Conservation (phyloP, 495 filamentous ascomycete genomes). For the Penicillium pulvis region DNA sequence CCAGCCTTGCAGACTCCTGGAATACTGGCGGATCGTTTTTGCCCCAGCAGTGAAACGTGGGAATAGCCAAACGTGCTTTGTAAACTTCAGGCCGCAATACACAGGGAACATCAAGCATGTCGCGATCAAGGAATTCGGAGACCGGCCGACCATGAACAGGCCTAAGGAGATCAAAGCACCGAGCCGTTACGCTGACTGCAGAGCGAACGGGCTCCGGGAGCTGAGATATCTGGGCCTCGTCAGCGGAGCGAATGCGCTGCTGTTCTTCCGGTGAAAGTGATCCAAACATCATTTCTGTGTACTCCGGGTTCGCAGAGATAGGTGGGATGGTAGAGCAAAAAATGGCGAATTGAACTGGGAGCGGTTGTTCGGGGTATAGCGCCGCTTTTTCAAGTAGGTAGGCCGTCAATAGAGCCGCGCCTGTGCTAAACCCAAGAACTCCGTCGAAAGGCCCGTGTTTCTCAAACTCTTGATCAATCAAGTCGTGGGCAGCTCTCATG, state of each 20-base stretch:
- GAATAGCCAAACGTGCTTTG: slow-evolving; percentile 18
- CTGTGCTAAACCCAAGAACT: slow-evolving; percentile 24
- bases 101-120: neutral
- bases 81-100: slow-evolving; percentile 5
- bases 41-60: slow-evolving; percentile 22
- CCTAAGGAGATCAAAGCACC: neutral
- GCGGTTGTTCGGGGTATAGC: neutral
- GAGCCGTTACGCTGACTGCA: neutral
- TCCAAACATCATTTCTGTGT: neutral
- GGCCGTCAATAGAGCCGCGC: slow-evolving; percentile 11
- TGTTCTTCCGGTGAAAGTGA: slow-evolving; percentile 1
- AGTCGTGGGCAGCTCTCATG: slow-evolving; percentile 15
- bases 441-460: slow-evolving; percentile 29
- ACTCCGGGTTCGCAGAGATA: slow-evolving; percentile 7
- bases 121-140: neutral
- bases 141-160: neutral
- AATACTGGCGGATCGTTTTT: slow-evolving; percentile 15
- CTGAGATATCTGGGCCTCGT: neutral
- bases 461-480: slow-evolving; percentile 19
- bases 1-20: slow-evolving; percentile 1
- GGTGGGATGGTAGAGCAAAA: slow-evolving; percentile 16
- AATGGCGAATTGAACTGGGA: slow-evolving; percentile 23
- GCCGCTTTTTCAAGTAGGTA: slow-evolving; percentile 17
- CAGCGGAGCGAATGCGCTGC: neutral
- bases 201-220: neutral